Conservation (phyloP, 2,329 filamentous ascomycete genomes). For the Pyrenophora graminea region DNA sequence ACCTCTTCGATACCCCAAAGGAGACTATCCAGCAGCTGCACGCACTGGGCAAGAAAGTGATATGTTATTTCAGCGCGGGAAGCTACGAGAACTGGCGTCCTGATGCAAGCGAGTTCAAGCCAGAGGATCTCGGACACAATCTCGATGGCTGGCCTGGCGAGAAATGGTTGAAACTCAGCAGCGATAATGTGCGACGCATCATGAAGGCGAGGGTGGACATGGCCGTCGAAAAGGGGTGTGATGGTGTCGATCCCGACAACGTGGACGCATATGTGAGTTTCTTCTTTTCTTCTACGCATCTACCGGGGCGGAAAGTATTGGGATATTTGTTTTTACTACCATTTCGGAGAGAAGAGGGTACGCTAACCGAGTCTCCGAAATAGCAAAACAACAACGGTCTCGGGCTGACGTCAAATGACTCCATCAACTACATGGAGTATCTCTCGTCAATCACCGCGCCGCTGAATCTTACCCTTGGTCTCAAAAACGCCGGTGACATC, state of each 20-base stretch:
- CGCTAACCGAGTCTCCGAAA: neutral
- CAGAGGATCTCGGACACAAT: slow-evolving; percentile 60
- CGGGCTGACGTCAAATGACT: slow-evolving; percentile 59
- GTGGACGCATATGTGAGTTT: slow-evolving; percentile 65
- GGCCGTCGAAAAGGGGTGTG: slow-evolving; percentile 65
- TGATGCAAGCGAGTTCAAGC: slow-evolving; percentile 61
- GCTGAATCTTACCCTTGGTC: slow-evolving; percentile 64
- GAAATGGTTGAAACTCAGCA: slow-evolving; percentile 66
- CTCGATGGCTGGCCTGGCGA: slow-evolving; percentile 70
- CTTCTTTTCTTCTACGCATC: neutral
- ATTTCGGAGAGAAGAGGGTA: too few relatives aligned
- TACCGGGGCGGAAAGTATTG: neutral
- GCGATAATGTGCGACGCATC: slow-evolving; percentile 63
- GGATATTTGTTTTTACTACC: too few relatives aligned
- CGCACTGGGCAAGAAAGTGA: slow-evolving; percentile 60
- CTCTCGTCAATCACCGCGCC: slow-evolving; percentile 60
- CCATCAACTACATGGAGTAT: slow-evolving; percentile 64
- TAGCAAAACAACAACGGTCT: slow-evolving; percentile 65
- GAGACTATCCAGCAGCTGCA: slow-evolving; percentile 56
- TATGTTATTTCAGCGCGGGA: slow-evolving; percentile 77
- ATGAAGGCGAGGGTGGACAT: slow-evolving; percentile 65
- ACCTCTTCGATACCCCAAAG: slow-evolving; percentile 59
- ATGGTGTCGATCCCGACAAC: slow-evolving; percentile 73
- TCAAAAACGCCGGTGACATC: slow-evolving; percentile 71
- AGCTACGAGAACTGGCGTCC: slow-evolving; percentile 67